Base-by-base conservation (phyloP, 139 green algal genomes). In the Tetraselmis chui region DNA sequence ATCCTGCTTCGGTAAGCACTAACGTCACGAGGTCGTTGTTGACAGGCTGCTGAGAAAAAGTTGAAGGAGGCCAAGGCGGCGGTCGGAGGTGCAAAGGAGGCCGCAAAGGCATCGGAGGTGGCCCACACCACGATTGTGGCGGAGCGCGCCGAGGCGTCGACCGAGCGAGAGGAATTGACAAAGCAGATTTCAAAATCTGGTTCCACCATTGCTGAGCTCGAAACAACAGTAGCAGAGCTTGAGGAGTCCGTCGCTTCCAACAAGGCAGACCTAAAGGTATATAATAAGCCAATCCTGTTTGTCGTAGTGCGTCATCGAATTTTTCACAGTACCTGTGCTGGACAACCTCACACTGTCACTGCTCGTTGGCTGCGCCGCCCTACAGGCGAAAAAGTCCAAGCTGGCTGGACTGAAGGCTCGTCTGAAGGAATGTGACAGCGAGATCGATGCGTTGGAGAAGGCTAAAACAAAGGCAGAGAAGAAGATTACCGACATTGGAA, bases 381-480 rank as follows among this genome's bases (percentile, higher is more conserved):
- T 76, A 25, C 58, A 84, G 25, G 74, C 28, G 23, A 30, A 79
- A 25, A n/a, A 81, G 81, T 59, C 74, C 2, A 27, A 77, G 75
- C 86, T 97, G 79, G 83, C 91, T 30, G 83, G 86, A 2, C 81
- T 79, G 25, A 83, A 87, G 2, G 86, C 83, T 18, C 87, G 89
- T 0, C 78, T 97, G 45, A 81, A 83, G 59, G 90, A 95, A 84
- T 97, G 93, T 82, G 95, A 98, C 82, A 74, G 80, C 1, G 93
- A 97, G 86, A 94, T 96, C 77, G 76, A 76, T 23, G 83, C 81
- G 2, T 86, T 94, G 23, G 76, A 26, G 0, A 90, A 89, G 75
- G 88, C 86, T 27, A 87, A 87, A 26, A 76, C 67, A 0, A 67
- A 5, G 29, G 32, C 90, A 25, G 76, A 85, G 30, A 29, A 81